Conservation (phyloP, 2,329 filamentous ascomycete species). For the Ascochyta rabiei region DNA sequence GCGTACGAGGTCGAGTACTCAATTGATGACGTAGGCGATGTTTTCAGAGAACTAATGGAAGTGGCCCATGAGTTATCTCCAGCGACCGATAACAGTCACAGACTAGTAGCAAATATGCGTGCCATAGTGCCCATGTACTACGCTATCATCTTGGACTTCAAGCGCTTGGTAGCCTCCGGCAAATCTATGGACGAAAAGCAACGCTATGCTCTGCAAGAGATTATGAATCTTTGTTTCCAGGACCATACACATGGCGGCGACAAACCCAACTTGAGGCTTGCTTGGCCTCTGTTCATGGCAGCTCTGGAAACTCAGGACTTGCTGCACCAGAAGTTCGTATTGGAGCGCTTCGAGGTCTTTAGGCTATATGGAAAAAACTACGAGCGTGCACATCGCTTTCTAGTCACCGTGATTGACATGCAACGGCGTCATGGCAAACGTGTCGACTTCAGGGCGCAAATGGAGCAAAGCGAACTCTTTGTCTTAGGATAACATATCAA, state of each 20-base stretch:
- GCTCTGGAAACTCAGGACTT: constrained; percentile 45
- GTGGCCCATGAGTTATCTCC: constrained; percentile 19
- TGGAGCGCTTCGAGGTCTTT: constrained; percentile 40
- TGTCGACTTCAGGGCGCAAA: constrained; percentile 11
- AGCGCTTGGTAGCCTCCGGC: constrained; percentile 24
- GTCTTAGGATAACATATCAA: constrained; percentile 7
- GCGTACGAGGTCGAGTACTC: constrained; percentile 17
- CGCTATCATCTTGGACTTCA: constrained; percentile 42
- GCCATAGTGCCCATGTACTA: constrained; percentile 47
- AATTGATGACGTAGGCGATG: constrained; percentile 24
- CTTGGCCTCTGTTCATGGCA: constrained; percentile 47
- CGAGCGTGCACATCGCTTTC: constrained; percentile 37
- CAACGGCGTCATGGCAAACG: constrained; percentile 24
- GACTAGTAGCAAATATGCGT: constrained; percentile 45
- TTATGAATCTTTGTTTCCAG: constrained; percentile 45
- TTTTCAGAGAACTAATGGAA: constrained; percentile 21
- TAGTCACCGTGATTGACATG: constrained; percentile 28
- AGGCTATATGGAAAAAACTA: constrained; percentile 43
- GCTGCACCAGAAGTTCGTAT: constrained; percentile 44
- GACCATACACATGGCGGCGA: constrained; percentile 43
- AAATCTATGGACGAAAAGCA: constrained; percentile 13
- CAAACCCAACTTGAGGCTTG: constrained; percentile 40
- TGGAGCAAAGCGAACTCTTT: constrained; percentile 11
- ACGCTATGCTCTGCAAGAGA: constrained; percentile 19
- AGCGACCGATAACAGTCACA: constrained; percentile 29